Evolutionary conservation across 2,329 filamentous ascomycete genomes (phyloP).

Genomic region (Pseudogymnoascus sp.): DNA sequence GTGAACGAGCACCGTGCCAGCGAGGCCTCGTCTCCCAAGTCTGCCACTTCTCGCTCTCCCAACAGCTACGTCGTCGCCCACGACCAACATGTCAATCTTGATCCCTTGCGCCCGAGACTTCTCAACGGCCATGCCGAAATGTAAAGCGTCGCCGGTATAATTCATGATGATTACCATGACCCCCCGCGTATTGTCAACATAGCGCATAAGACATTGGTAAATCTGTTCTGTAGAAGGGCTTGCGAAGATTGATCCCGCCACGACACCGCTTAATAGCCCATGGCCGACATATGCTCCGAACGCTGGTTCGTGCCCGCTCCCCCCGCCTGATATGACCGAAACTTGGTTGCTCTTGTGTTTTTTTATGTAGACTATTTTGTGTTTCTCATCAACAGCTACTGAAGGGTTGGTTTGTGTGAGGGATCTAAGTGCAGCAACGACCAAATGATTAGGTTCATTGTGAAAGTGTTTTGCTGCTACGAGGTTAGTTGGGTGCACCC

Average conservation of each 20-base stretch:
- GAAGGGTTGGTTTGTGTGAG: too few species aligned
- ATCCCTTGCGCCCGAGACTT: slow-evolving; percentile 25
- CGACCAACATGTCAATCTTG: slow-evolving; percentile 20
- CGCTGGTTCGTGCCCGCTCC: slow-evolving; percentile 32
- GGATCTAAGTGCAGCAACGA: too few species aligned
- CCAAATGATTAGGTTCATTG: too few species aligned
- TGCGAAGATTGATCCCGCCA: slow-evolving; percentile 36
- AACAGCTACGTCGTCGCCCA: slow-evolving; percentile 37
- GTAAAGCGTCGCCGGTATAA: slow-evolving; percentile 37
- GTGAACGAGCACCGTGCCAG: slow-evolving; percentile 42
- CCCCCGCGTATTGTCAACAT: slow-evolving; percentile 18
- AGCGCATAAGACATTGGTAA: slow-evolving; percentile 32
- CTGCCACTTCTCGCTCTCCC: slow-evolving; percentile 42
- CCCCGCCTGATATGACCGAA: slow-evolving; percentile 14
- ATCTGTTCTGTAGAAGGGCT: slow-evolving; percentile 36
- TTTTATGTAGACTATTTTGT: too few species aligned
- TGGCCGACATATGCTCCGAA: slow-evolving; percentile 36
- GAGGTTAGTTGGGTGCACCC: too few species aligned
- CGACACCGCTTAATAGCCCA: slow-evolving; percentile 33
- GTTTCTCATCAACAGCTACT: too few species aligned
- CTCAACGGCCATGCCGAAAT: slow-evolving; percentile 35
- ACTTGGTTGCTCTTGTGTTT: too few species aligned
- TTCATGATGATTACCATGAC: slow-evolving; percentile 35
- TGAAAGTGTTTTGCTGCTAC: too few species aligned
- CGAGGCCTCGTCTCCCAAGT: slow-evolving; percentile 41